These are phyloP conservation scores for Gymnopilus junonius DNA, from an alignment of 768 basidiomycete genomes.

Conservation along the genomic window DNA sequence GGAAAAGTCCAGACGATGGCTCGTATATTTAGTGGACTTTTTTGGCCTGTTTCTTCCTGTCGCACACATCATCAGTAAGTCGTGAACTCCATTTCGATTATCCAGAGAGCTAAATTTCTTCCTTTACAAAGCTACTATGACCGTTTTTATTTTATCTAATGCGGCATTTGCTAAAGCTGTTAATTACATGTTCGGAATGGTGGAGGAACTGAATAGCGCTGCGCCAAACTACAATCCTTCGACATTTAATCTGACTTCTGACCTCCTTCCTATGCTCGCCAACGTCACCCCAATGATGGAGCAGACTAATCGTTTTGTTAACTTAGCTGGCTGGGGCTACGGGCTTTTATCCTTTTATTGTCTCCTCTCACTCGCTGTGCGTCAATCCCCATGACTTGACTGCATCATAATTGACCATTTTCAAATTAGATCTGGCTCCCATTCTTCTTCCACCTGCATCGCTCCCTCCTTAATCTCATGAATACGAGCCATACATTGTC, in stretches of 20 bases:
- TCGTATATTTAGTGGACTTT: neutral
- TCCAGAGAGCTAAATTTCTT: too few species aligned
- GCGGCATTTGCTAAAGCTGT: neutral
- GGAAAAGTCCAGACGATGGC: neutral
- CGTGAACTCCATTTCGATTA: neutral
- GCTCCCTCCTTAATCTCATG: constrained; percentile 1
- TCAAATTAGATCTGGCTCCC: neutral
- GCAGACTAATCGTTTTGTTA: neutral
- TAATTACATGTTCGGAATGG: constrained; percentile 1
- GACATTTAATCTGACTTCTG: neutral
- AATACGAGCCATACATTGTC: neutral
- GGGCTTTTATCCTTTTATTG: constrained; percentile 4
- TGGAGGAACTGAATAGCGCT: neutral
- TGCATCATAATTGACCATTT: neutral
- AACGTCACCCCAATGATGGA: constrained; percentile 1
- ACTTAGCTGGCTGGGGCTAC: constrained; percentile 2
- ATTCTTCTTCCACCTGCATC: constrained; percentile 1
- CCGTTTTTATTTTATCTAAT: constrained; percentile 1
- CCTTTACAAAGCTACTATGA: neutral
- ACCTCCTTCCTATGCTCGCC: neutral
- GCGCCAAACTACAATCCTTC: constrained; percentile 1
- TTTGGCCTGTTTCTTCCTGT: neutral
- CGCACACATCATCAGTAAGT: constrained; percentile 1
- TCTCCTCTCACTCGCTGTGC: constrained; percentile 1
- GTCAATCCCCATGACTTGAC: neutral